Percentiles rank a stretch among this genome's conserved stretches.
These are phyloP conservation scores for Gyrodon lividus DNA, from an alignment of 768 basidiomycete genomes.

Conservation along the genomic window DNA sequence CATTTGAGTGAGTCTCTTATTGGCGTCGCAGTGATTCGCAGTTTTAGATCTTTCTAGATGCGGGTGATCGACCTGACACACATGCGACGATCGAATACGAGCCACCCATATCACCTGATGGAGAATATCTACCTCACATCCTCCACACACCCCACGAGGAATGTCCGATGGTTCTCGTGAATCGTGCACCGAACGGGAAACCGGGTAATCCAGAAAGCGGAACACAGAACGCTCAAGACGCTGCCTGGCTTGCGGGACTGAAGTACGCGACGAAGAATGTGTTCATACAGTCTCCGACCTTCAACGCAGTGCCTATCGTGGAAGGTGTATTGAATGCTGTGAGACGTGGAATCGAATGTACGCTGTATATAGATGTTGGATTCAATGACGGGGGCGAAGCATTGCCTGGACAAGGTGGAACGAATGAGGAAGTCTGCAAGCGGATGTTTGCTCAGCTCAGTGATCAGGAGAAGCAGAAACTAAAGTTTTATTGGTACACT, in stretches of 20 bases:
- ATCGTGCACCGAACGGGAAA: conserved; percentile 58
- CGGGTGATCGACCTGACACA: conserved; percentile 37
- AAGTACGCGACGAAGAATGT: conserved; percentile 56
- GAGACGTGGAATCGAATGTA: conserved; percentile 57
- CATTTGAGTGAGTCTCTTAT: conserved; percentile 36
- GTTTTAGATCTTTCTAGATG: conserved; percentile 24
- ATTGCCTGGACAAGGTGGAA: conserved; percentile 68
- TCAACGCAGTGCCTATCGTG: conserved; percentile 65
- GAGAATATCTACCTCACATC: conserved; percentile 61
- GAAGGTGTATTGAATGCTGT: conserved; percentile 59
- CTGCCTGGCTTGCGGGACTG: conserved; percentile 66
- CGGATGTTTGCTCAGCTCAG: conserved; percentile 53
- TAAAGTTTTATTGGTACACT: conserved; percentile 58
- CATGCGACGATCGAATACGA: conserved; percentile 29
- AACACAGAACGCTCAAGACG: conserved; percentile 59
- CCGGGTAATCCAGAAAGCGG: conserved; percentile 41
- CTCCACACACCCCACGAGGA: conserved; percentile 55
- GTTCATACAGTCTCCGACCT: conserved; percentile 75
- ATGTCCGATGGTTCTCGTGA: conserved; percentile 66
- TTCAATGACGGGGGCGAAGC: conserved; percentile 59
- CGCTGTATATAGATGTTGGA: conserved; percentile 58
- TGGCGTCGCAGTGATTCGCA: neutral
- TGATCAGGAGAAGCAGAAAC: conserved; percentile 42
- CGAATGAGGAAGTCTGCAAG: conserved; percentile 66
- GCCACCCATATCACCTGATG: conserved; percentile 25